Base-by-base conservation (phyloP, 768 basidiomycete genomes). In the Mycena crocata region DNA sequence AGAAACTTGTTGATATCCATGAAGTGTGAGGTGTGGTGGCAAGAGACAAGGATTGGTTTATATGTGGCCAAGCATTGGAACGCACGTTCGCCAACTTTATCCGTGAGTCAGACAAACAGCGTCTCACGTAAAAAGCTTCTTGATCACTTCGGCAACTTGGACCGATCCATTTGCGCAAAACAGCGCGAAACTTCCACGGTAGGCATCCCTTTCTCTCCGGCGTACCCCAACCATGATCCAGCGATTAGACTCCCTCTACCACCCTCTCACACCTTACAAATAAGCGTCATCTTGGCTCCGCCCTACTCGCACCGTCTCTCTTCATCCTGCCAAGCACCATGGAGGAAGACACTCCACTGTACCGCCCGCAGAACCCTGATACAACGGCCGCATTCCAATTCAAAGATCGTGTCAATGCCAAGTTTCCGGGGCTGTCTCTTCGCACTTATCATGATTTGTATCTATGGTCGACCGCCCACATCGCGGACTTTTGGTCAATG, bases 1-100 rank as follows among this genome's bases (percentile, higher is more conserved):
- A 92, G 84, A 77, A 92, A 90, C 73, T 87, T 87, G 71, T 92
- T 90, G 87, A 93, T 91, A 50, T 57, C 51, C 67, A 67, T 73
- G 64, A 31, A 34, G 15, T n/a, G 42, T 48, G 63, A 55, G 39
- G 54, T 60, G 50, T 61, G 44, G 62, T 64, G 64, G 61, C 55
- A 65, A 58, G 71, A 64, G 52, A 30, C 66, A 45, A 68, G 55
- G 68, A 46, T 60, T 57, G 31, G 34, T 23, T 44, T 57, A 44
- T 64, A 58, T 52, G 32, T 9, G 10, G 40, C 14, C 14, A 10
- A 17, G 42, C 2, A 21, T 5, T 5, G 5, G n/a, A n/a, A 44
- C 42, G 42, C 24, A 15, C 35, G 35, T 37, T 9, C 35, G 21
- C 9, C 26, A 2, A 30, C 5, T 34, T 3, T 4, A 1, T 12